These are phyloP conservation scores for Didymella keratinophila DNA, from an alignment of 2,329 filamentous ascomycete species.

Conservation along the genomic window DNA sequence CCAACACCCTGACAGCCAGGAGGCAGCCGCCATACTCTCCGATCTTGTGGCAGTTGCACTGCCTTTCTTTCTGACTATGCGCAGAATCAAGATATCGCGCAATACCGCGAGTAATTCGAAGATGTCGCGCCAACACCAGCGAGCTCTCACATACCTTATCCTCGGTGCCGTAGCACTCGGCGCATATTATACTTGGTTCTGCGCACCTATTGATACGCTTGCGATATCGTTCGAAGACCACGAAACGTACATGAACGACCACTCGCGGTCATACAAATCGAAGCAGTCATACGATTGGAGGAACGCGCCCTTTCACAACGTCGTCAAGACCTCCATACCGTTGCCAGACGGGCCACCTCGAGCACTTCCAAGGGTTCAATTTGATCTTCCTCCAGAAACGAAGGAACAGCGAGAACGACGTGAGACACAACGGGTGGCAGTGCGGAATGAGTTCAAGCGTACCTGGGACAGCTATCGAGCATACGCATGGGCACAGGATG, in stretches of 20 bases:
- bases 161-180: conserved; percentile 35
- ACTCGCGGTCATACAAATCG: conserved; percentile 26
- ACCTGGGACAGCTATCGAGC: conserved; percentile 56
- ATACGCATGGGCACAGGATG: conserved; percentile 57
- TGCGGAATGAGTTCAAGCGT: conserved; percentile 53
- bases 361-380: conserved; percentile 53
- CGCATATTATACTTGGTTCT: conserved; percentile 40
- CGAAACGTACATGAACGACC: conserved; percentile 45
- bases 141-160: conserved; percentile 38
- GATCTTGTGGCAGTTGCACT: not conserved
- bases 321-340: conserved; percentile 44
- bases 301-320: conserved; percentile 52
- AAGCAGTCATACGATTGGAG: conserved; percentile 51
- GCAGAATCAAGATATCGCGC: conserved; percentile 41
- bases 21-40: not conserved
- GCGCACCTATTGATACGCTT: conserved; percentile 38
- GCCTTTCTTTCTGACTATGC: conserved; percentile 31
- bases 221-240: conserved; percentile 42
- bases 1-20: not conserved
- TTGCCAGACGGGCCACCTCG: conserved; percentile 50
- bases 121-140: conserved; percentile 44
- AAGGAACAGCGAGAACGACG: conserved; percentile 32
- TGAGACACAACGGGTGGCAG: conserved; percentile 46
- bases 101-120: conserved; percentile 30
- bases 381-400: conserved; percentile 49